Base-by-base conservation (phyloP, 1,284 basidiomycete species). In the Ustilago nuda region DNA sequence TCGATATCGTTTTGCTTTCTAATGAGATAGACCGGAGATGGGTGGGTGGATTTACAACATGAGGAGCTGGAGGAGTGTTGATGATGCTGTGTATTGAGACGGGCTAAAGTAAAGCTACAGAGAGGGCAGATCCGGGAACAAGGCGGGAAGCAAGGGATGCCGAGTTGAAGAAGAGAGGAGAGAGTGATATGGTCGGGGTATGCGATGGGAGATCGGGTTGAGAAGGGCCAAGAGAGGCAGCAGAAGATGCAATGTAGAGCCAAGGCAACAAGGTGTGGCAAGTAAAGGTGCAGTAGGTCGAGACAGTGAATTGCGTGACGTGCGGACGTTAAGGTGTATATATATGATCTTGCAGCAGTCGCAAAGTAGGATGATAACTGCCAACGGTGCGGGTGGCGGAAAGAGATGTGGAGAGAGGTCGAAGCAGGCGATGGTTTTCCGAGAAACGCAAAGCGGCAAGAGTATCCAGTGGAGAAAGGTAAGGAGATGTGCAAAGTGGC, bases 201-300 rank as follows among this genome's bases (percentile, higher is more conserved):
- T 15, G 15, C n/a, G 54, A 13, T n/a, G 3, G 56, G 4, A 13
- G 13, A 46, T 33, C 27, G 8, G 33, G 32, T 8, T 35, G 36
- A 23, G 13, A 12, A n/a, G 23, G 53, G 23, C 35, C 19, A 35
- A 59, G 32, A 59, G 33, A 59, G 39, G 57, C 41, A 59, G 56
- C 56, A 59, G 27, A 9, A 4, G 46, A 50, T 50, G 46, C 45
- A 59, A 17, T 33, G 23, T 33, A 36, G n/a, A 36, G 15, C 23
- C 23, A 27, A 27, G 23, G 23, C 15, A 53, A 53, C 8, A 36
- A 19, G 17, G 2, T 52, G 30, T 43, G 13, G 39, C 39, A 43
- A 43, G 39, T 43, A 5, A 19, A 1, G 23, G 23, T 27, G 23
- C 23, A 4, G 43, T 45, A 45, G n/a, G n/a, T 45, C 43, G 19